These are phyloP conservation scores for Keithomyces neogunnii DNA, from an alignment of 2,329 filamentous ascomycete genomes.

Conservation along the genomic window DNA sequence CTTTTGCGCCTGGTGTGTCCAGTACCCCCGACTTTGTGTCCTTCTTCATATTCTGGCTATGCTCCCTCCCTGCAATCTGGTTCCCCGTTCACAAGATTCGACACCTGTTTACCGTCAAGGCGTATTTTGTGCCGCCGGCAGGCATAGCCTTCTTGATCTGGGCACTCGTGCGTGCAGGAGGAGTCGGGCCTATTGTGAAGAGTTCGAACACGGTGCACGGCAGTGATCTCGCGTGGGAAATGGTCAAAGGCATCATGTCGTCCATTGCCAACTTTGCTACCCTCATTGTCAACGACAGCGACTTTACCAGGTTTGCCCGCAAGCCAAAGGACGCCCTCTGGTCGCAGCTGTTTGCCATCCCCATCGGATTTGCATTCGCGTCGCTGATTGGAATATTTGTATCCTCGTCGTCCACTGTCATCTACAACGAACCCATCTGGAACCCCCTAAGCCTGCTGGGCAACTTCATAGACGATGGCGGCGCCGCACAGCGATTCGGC, in stretches of 20 bases:
- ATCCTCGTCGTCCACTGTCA: constrained; percentile 61
- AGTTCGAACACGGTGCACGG: constrained; percentile 57
- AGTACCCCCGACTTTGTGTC: constrained; percentile 67
- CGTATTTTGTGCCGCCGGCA: constrained; percentile 74
- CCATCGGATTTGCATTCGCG: constrained; percentile 64
- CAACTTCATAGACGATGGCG: constrained; percentile 60
- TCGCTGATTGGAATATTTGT: constrained; percentile 79
- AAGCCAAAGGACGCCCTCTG: constrained; percentile 70
- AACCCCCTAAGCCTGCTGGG: constrained; percentile 61
- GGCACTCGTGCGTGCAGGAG: constrained; percentile 73
- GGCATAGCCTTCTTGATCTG: constrained; percentile 82
- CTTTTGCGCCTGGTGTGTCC: constrained; percentile 56
- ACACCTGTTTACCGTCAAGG: constrained; percentile 86
- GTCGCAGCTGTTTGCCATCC: constrained; percentile 72
- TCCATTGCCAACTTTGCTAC: constrained; percentile 88
- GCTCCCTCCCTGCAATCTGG: constrained; percentile 76
- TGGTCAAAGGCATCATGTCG: constrained; percentile 80
- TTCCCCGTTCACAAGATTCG: constrained; percentile 83
- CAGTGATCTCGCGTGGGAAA: constrained; percentile 66
- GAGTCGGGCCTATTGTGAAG: constrained; percentile 73
- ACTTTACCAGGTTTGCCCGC: constrained; percentile 75
- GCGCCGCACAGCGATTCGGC: constrained; percentile 60
- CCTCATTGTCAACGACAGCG: constrained; percentile 73
- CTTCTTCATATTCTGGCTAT: constrained; percentile 82
- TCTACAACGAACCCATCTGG: constrained; percentile 63